phyloP scores from a whole-genome alignment of 179 eudicot genomes.

The Actinidia chinensis region DNA sequence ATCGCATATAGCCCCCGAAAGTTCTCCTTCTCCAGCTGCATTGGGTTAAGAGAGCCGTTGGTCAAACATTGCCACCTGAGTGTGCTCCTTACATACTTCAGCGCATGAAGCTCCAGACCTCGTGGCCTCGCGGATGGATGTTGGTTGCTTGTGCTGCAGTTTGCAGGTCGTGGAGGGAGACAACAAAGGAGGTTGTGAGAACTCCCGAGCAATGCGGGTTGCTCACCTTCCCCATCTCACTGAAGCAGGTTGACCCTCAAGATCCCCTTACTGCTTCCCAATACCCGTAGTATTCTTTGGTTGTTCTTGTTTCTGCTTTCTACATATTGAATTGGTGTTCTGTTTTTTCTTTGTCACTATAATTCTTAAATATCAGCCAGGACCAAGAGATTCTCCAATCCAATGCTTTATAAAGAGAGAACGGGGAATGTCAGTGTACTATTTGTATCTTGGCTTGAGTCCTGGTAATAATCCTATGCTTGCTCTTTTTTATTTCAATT shows the following conservation, averaged over 20 bases:
- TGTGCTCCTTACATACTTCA: conserved; percentile 44
- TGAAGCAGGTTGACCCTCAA: conserved; percentile 34
- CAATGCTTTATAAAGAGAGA: conserved; percentile 60
- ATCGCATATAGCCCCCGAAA: conserved; percentile 37
- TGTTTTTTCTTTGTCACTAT: neutral
- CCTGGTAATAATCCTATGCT: conserved; percentile 41
- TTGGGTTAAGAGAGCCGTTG: conserved; percentile 29
- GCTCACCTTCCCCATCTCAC: conserved; percentile 54
- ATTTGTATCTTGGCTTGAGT: conserved; percentile 51
- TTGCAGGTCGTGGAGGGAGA: conserved; percentile 47
- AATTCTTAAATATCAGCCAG: conserved; percentile 39
- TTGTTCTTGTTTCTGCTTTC: neutral
- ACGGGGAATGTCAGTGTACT: conserved; percentile 40
- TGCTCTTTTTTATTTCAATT: conserved; percentile 2
- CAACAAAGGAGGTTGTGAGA: conserved; percentile 34
- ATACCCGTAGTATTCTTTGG: neutral
- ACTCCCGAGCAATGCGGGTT: conserved; percentile 57
- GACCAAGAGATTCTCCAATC: conserved; percentile 54
- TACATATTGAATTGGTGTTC: neutral
- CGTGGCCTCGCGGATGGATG: conserved; percentile 48
- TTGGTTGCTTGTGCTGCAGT: conserved; percentile 48
- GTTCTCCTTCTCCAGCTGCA: conserved; percentile 20
- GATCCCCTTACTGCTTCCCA: neutral
- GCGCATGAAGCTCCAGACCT: conserved; percentile 37
- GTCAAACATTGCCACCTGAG: conserved; percentile 50